These are phyloP conservation scores for Corylus heterophylla DNA, from an alignment of 306 rosid genomes.

Conservation along the genomic window DNA sequence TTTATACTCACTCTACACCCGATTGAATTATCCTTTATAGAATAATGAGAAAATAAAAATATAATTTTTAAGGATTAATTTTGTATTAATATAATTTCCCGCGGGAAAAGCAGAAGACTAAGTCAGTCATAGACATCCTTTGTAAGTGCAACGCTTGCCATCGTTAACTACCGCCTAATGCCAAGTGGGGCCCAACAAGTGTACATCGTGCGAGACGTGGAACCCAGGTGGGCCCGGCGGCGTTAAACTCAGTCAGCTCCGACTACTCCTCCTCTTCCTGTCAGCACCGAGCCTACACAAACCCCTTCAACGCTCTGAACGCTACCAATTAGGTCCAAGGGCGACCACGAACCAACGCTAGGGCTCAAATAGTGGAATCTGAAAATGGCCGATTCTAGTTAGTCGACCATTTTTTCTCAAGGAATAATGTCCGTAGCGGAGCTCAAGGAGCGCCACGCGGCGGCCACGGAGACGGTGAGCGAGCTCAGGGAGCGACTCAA, in stretches of 20 bases:
- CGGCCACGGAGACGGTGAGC: constrained; percentile 78
- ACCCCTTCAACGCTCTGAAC: not conserved
- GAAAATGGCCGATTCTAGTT: constrained; percentile 8
- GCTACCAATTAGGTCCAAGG: not conserved
- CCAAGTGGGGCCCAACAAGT: not conserved
- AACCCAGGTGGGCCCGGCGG: constrained; percentile 1
- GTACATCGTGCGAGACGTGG: not conserved
- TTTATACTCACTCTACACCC: too few species aligned
- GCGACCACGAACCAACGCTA: not conserved
- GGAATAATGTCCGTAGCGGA: constrained; percentile 78
- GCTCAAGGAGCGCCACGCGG: constrained; percentile 84
- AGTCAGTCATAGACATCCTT: too few species aligned
- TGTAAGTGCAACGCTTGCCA: too few species aligned
- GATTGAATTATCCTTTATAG: too few species aligned
- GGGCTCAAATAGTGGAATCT: not conserved
- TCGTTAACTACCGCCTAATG: too few species aligned
- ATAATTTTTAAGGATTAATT: too few species aligned
- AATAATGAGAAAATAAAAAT: too few species aligned
- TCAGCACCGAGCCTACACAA: not conserved
- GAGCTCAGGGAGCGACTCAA: constrained; percentile 68
- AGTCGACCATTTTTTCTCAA: not conserved
- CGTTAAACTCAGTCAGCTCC: not conserved
- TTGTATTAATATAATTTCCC: too few species aligned
- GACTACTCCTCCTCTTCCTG: not conserved
- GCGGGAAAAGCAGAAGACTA: too few species aligned